These are phyloP conservation scores for Fusarium chuoi DNA, from an alignment of 2,329 filamentous ascomycete genomes.

Conservation along the genomic window DNA sequence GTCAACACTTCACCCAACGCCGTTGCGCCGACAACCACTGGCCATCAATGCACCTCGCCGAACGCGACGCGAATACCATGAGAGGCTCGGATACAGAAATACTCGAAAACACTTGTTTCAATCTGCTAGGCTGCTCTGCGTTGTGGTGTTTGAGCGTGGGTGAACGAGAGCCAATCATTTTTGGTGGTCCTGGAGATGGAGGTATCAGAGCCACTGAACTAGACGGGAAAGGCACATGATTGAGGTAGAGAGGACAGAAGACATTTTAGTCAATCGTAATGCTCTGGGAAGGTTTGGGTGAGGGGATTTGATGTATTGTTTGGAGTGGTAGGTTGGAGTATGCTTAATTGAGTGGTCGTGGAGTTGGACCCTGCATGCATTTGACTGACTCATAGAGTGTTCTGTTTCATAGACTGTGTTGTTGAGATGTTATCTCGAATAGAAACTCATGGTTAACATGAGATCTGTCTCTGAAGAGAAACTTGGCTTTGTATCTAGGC, in stretches of 20 bases:
- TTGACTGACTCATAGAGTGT: conserved; percentile 24
- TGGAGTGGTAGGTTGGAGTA: not conserved
- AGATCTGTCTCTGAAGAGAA: not conserved
- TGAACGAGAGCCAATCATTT: conserved; percentile 31
- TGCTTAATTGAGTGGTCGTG: not conserved
- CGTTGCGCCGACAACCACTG: conserved; percentile 40
- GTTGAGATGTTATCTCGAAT: not conserved
- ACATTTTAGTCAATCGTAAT: not conserved
- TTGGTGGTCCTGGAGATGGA: not conserved
- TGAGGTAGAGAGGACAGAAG: not conserved
- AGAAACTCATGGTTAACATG: accelerated
- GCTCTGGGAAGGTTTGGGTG: not conserved
- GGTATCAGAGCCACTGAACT: not conserved
- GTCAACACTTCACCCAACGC: conserved; percentile 15
- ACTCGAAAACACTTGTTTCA: conserved; percentile 31
- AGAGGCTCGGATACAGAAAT: not conserved
- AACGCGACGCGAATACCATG: conserved; percentile 24
- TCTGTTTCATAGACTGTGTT: not conserved
- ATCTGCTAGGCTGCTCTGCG: conserved; percentile 3
- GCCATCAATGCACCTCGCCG: conserved; percentile 9
- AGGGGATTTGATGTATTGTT: not conserved
- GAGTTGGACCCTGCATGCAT: conserved; percentile 20
- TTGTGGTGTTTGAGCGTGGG: conserved; percentile 26
- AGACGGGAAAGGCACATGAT: not conserved
- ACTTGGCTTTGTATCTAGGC: not conserved